Evolutionary conservation across 805 yeast species (phyloP).

Genomic region (Wickerhamiella parazyma): DNA sequence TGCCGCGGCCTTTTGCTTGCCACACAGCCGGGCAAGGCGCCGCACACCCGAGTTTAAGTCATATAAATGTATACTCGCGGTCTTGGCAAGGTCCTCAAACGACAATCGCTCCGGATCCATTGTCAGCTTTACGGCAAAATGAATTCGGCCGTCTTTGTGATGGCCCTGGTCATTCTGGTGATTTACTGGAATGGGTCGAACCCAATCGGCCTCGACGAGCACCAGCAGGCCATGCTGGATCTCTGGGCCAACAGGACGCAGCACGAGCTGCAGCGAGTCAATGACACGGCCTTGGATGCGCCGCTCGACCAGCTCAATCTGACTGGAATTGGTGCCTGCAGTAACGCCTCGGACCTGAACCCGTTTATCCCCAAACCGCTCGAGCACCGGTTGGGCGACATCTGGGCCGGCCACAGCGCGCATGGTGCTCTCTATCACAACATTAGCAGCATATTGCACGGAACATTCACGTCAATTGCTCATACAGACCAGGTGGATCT

Average conservation of each 20-base stretch:
- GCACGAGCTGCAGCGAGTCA: background rate
- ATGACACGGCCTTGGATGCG: background rate
- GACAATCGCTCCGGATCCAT: background rate
- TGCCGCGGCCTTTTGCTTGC: background rate
- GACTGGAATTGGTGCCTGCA: background rate
- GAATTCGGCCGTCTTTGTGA: background rate
- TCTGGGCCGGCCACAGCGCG: slow-evolving; percentile 5
- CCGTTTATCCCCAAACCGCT: background rate
- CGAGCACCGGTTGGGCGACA: background rate
- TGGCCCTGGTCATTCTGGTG: background rate
- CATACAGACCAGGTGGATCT: background rate
- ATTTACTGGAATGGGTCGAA: background rate
- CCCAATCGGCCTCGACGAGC: slow-evolving; percentile 18
- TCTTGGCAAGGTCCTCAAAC: background rate
- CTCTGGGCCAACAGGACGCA: background rate
- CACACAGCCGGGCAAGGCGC: slow-evolving; percentile 1
- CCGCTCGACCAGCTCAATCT: slow-evolving; percentile 5
- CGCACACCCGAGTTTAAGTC: slow-evolving; percentile 16
- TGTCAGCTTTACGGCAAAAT: background rate
- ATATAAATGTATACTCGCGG: slow-evolving; percentile 10
- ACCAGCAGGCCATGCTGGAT: slow-evolving; percentile 35
- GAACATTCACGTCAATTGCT: background rate
- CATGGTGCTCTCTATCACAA: slow-evolving; percentile 6
- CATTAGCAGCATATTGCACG: slow-evolving; percentile 9
- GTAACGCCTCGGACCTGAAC: background rate